These are phyloP conservation scores for Dictyostelium intermedium DNA, from an alignment of 78 protist genomes.

Conservation along the genomic window DNA sequence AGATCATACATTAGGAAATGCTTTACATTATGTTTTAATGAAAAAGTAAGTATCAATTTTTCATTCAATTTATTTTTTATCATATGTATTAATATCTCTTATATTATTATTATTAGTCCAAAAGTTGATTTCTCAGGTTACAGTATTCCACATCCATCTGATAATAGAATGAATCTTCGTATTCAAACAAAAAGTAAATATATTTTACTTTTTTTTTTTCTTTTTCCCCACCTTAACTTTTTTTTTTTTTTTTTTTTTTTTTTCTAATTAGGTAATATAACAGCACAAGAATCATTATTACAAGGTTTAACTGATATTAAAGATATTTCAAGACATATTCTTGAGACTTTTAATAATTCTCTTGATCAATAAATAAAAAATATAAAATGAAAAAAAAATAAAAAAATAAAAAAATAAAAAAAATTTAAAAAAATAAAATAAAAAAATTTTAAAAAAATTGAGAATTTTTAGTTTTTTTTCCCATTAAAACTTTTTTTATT, in stretches of 20 bases:
- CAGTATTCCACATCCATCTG: constrained; percentile 85
- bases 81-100: too few species aligned
- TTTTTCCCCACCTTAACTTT: background rate
- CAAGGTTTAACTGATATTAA: constrained; percentile 58
- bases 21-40: constrained; percentile 80
- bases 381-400: background rate
- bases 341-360: constrained; percentile 54
- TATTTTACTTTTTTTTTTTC: background rate
- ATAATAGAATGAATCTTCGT: constrained; percentile 76
- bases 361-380: background rate
- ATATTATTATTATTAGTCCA: constrained; percentile 20
- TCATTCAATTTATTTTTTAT: too few species aligned
- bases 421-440: too few species aligned
- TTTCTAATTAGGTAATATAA: background rate
- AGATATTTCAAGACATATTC: constrained; percentile 57
- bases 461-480: too few species aligned
- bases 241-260: background rate
- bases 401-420: background rate
- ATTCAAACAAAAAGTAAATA: constrained; percentile 66
- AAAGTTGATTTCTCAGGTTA: constrained; percentile 81
- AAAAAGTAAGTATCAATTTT: constrained; percentile 45
- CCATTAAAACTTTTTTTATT: background rate
- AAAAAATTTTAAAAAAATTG: too few species aligned
- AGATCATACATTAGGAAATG: constrained; percentile 79
- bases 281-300: constrained; percentile 64